phyloP scores from a whole-genome alignment of 257 asterid genomes.

The Plantago elongata region DNA sequence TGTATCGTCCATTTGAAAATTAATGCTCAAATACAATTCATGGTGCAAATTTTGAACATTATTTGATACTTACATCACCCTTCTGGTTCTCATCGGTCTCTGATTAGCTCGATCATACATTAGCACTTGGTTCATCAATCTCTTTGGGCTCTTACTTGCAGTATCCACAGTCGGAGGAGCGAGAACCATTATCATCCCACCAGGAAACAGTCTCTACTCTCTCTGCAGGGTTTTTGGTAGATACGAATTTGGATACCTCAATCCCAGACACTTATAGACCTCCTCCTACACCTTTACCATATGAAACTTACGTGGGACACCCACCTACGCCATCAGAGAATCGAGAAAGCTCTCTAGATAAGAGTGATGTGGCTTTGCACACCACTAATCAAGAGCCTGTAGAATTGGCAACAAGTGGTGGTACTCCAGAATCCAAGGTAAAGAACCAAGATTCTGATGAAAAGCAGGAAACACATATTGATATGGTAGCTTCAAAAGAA shows the following conservation, averaged over 20 bases:
- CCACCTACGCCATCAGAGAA: constrained; percentile 41
- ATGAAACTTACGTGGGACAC: constrained; percentile 42
- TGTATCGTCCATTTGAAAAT: too few species aligned
- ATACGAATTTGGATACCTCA: constrained; percentile 82
- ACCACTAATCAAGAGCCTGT: constrained; percentile 29
- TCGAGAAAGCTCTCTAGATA: constrained; percentile 35
- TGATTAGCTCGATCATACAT: constrained; percentile 2
- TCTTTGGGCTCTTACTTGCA: constrained; percentile 23
- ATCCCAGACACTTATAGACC: constrained; percentile 72
- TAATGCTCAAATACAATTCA: not conserved
- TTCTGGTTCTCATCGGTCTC: not conserved
- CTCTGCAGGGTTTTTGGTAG: constrained; percentile 70
- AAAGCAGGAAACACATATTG: constrained; percentile 28
- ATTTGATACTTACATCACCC: constrained; percentile 1
- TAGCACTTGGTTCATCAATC: not conserved
- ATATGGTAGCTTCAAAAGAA: constrained; percentile 35
- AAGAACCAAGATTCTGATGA: constrained; percentile 46
- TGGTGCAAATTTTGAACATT: not conserved
- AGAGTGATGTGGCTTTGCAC: constrained; percentile 39
- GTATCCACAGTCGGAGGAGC: constrained; percentile 69
- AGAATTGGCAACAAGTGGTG: constrained; percentile 35
- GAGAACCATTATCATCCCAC: constrained; percentile 56
- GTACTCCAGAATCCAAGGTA: constrained; percentile 42
- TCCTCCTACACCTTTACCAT: constrained; percentile 82
- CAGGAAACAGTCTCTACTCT: constrained; percentile 44